Base-by-base conservation (phyloP, 169 alveolate species). In the Cryptosporidium ubiquitum region DNA sequence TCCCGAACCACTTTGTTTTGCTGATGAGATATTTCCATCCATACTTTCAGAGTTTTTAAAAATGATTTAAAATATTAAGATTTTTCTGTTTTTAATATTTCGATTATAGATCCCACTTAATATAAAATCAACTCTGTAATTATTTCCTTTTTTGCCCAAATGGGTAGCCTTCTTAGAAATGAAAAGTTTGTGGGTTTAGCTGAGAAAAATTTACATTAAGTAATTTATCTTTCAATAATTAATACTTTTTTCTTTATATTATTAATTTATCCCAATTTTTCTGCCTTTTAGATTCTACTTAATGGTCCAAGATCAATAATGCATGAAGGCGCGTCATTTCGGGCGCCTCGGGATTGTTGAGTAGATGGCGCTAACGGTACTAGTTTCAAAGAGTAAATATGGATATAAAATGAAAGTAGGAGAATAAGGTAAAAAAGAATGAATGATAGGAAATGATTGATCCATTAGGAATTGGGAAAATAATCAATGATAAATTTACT, bases 401-500 rank as follows among this genome's bases (percentile, higher is more conserved):
- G 29, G 2, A 10, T 64, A 20, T 64, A 33, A 18, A 64, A 64
- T 64, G 49, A 23, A 26, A 26, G 37, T 16, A 26, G n/a, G 35
- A 31, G 37, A 55, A 55, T 12, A 55, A 35, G 55, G 20, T 47
- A 0, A 0, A 23, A 3, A 55, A 10, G 37, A 55, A 55, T 31
- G 40, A 31, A 35, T 33, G 23, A 35, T 18, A 33, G 71, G 71
- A 64, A 40, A 73, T 73, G 79, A 60, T 79, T 2, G 89, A 79
- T 47, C 89, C 89, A 60, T 79, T 66, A 44, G 74, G 89, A 60
- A 61, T 79, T 31, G 74, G 79, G 47, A 79, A 42, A 61, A 58
- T 79, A 44, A 79, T 79, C 23, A 79, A 79, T n/a, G 89, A 79
- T 26, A 79, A 79, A 44, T 79, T 79, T 31, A 33, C 89, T 79